Evolutionary conservation across 2,329 filamentous ascomycete genomes (phyloP).

Genomic region (Ophiostoma pallidulum): DNA sequence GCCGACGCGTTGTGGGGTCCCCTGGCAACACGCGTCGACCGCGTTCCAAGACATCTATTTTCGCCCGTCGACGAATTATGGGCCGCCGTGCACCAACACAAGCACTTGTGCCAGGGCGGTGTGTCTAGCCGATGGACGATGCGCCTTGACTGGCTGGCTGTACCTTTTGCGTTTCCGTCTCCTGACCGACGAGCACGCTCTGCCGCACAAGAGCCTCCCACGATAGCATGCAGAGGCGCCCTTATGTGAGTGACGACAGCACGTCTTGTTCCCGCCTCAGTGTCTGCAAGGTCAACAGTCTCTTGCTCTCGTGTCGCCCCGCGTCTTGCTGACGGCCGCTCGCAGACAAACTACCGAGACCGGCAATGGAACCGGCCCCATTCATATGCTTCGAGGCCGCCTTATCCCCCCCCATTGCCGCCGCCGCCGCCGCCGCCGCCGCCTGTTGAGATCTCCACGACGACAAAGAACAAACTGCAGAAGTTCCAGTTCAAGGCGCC

Average conservation of each 20-base stretch:
- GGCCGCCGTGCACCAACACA: neutral
- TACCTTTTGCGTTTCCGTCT: neutral
- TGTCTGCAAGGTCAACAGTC: too few relatives aligned
- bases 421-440: slow-evolving; percentile 25
- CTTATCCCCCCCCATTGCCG: slow-evolving; percentile 17
- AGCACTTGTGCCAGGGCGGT: neutral
- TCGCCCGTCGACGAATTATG: neutral
- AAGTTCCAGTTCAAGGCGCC: slow-evolving; percentile 44
- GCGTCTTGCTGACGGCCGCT: neutral
- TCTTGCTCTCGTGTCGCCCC: neutral
- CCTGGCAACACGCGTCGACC: slow-evolving; percentile 11
- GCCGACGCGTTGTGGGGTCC: slow-evolving; percentile 11
- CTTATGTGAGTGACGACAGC: slow-evolving; percentile 9
- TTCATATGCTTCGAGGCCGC: slow-evolving; percentile 30
- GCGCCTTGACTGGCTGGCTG: neutral
- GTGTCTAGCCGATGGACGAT: too few relatives aligned
- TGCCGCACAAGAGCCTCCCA: neutral
- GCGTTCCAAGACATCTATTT: neutral
- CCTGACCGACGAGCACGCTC: neutral
- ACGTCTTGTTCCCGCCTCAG: too few relatives aligned
- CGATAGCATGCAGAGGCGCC: slow-evolving; percentile 24
- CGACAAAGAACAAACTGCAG: slow-evolving; percentile 52
- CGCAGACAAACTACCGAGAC: slow-evolving; percentile 24
- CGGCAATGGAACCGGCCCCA: slow-evolving; percentile 46
- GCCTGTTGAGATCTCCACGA: slow-evolving; percentile 43